Percentiles rank a stretch among this genome's conserved stretches.
Evolutionary conservation across 1,284 basidiomycete genomes (phyloP).

Genomic region (Cystobasidium slooffiae): DNA sequence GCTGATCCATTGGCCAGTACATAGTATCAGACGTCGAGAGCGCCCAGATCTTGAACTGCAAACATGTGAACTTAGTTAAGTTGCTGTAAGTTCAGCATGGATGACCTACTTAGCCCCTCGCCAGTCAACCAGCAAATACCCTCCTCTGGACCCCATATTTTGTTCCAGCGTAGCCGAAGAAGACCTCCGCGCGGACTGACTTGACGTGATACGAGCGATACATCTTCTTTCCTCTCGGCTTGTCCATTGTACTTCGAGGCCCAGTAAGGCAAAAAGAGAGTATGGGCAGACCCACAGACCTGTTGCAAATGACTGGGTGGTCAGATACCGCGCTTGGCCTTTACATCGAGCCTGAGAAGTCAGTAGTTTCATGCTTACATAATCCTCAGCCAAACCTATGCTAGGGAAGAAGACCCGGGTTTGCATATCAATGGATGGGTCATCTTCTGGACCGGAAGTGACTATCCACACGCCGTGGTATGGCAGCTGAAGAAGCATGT

Average conservation of each 20-base stretch:
- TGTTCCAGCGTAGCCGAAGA: constrained; percentile 11
- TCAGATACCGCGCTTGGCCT: too few species aligned
- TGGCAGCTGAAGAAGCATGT: background rate
- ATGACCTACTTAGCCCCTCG: constrained; percentile 14
- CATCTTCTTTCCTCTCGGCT: background rate
- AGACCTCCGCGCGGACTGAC: constrained; percentile 21
- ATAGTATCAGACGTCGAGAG: background rate
- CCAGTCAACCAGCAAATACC: constrained; percentile 22
- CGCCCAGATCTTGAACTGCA: background rate
- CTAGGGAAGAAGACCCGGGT: constrained; percentile 16
- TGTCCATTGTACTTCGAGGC: background rate
- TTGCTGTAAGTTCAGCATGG: background rate
- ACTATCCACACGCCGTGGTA: constrained; percentile 16
- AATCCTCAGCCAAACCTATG: constrained; percentile 19
- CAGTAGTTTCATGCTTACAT: background rate
- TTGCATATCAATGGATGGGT: constrained; percentile 10
- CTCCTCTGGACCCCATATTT: constrained; percentile 12
- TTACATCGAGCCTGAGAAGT: too few species aligned
- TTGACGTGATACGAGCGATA: background rate
- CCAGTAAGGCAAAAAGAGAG: constrained; percentile 23
- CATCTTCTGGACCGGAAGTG: background rate
- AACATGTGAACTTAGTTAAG: background rate
- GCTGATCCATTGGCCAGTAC: too few species aligned
- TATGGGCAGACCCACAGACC: constrained; percentile 28
- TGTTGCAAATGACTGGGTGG: background rate